A percentile compares a stretch with the other conserved stretches of the same genome.
Conservation (phyloP, 768 basidiomycete genomes). For the Phanerochaete carnosa region DNA sequence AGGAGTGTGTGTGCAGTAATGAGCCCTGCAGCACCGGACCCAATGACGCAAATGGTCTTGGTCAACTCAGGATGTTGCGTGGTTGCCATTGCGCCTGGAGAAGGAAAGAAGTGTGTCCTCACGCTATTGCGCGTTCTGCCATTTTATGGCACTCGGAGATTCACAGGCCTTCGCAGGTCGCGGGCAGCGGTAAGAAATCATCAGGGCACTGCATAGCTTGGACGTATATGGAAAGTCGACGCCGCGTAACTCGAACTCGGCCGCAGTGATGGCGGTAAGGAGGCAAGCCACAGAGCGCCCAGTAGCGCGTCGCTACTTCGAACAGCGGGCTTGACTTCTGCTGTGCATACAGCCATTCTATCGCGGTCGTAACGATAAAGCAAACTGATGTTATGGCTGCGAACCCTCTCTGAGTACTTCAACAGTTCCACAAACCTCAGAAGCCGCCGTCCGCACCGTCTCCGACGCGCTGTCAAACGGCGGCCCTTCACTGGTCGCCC, state of each 20-base stretch:
- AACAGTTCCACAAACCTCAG: no score
- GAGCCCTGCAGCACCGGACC: constrained; percentile 56
- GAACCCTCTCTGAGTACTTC: no score
- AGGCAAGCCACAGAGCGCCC: background rate
- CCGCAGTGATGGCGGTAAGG: background rate
- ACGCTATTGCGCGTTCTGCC: background rate
- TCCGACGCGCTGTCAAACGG: no score
- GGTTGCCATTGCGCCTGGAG: constrained; percentile 4
- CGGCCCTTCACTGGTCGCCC: no score
- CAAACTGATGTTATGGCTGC: no score
- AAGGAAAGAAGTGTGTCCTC: background rate
- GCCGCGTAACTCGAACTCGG: background rate
- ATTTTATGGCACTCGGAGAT: background rate
- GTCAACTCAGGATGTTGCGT: constrained; percentile 2
- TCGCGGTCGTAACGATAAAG: no score
- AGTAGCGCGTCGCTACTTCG: background rate
- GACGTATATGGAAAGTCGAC: background rate
- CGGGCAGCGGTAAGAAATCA: background rate
- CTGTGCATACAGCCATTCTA: no score
- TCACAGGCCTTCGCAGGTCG: background rate
- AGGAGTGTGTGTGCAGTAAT: constrained; percentile 56
- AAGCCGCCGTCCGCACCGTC: no score
- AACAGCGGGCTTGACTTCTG: no score
- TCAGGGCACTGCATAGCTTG: background rate
- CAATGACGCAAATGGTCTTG: constrained; percentile 43